Percentiles rank a stretch among this genome's conserved stretches.
Evolutionary conservation across 148 eudicot genomes (phyloP).

Genomic region (Pharnaceum exiguum): DNA sequence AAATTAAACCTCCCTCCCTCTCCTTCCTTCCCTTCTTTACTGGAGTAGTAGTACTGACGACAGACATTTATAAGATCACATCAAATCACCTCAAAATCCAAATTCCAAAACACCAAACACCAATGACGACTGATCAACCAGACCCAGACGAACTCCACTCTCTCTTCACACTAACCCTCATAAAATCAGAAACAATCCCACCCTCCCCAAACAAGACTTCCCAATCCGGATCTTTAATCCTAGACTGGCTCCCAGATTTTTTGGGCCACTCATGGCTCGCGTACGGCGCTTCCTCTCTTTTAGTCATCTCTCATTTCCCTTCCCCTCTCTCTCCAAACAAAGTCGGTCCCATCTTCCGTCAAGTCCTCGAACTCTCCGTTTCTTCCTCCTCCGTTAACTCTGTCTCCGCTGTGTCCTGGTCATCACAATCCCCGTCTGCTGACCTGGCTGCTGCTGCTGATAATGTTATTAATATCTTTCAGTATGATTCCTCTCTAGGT

Average conservation of each 20-base stretch:
- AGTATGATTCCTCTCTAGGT: conserved; percentile 41
- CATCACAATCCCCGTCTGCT: conserved; percentile 41
- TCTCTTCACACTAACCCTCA: conserved; percentile 49
- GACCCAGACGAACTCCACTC: conserved; percentile 13
- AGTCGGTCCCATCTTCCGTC: conserved; percentile 57
- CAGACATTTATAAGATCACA: too few species aligned
- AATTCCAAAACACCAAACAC: too few species aligned
- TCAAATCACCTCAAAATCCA: too few species aligned
- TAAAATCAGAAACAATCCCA: conserved; percentile 64
- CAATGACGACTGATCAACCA: too few species aligned
- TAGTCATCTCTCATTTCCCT: conserved; percentile 82
- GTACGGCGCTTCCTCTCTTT: conserved; percentile 81
- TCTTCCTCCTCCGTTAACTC: conserved; percentile 32
- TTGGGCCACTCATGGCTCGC: conserved; percentile 89
- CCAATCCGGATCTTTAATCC: conserved; percentile 26
- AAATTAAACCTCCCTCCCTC: too few species aligned
- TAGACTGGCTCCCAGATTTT: conserved; percentile 73
- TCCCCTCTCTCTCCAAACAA: conserved; percentile 48
- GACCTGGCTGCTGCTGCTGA: conserved; percentile 64
- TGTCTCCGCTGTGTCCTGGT: conserved; percentile 70
- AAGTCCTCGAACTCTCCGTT: conserved; percentile 49
- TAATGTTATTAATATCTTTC: conserved; percentile 46
- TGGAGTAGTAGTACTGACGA: too few species aligned
- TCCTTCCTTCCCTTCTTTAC: too few species aligned
- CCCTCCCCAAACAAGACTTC: conserved; percentile 58